phyloP scores from a whole-genome alignment of 306 rosid genomes.

The Gleditsia sinensis region DNA sequence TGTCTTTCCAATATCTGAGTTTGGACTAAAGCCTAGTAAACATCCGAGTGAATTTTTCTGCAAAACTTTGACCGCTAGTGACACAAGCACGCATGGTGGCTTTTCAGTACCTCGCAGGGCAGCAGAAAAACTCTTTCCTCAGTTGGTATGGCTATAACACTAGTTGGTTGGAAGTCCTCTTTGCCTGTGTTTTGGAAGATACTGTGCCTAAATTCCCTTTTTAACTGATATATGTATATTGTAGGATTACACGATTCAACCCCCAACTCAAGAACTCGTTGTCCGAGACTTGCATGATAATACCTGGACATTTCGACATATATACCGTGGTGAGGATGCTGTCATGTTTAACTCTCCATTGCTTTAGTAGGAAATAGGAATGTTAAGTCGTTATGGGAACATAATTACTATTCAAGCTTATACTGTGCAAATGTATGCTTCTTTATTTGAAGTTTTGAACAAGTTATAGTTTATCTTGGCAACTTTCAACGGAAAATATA shows the following conservation, averaged over 20 bases:
- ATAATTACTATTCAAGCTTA: not conserved
- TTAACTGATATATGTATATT: not conserved
- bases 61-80: slow-evolving; percentile 88
- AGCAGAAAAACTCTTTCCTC: slow-evolving; percentile 82
- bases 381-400: slow-evolving; percentile 9
- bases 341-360: not conserved
- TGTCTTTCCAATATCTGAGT: slow-evolving; percentile 82
- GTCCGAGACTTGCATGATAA: slow-evolving; percentile 79
- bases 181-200: not conserved
- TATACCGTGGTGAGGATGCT: slow-evolving; percentile 67
- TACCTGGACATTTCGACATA: slow-evolving; percentile 85
- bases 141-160: slow-evolving; percentile 53
- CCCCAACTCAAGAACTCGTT: slow-evolving; percentile 75
- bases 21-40: slow-evolving; percentile 75
- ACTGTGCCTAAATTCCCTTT: slow-evolving; percentile 3
- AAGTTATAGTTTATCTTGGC: no score
- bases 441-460: no score
- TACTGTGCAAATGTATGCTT: not conserved
- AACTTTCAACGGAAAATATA: no score
- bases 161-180: not conserved
- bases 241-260: slow-evolving; percentile 79
- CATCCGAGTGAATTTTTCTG: slow-evolving; percentile 91
- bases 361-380: slow-evolving; percentile 17
- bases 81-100: slow-evolving; percentile 88
- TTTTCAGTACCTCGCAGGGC: slow-evolving; percentile 93